Evolutionary conservation across 2,329 filamentous ascomycete genomes (phyloP).

Genomic region (Colletotrichum acutatum): DNA sequence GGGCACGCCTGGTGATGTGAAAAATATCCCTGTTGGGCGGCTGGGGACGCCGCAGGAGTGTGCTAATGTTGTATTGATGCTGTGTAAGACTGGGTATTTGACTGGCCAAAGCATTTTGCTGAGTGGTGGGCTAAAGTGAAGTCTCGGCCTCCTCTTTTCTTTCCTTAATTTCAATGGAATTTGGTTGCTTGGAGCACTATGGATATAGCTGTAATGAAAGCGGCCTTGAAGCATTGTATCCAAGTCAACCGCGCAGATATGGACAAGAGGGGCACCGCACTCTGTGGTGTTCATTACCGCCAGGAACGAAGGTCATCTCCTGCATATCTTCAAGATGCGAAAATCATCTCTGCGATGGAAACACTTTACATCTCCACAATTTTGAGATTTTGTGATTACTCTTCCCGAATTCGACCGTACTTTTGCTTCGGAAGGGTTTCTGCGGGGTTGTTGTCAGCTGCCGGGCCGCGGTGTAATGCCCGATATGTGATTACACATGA

Average conservation of each 20-base stretch:
- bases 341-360: neutral
- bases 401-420: neutral
- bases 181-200: neutral
- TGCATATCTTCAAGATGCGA: neutral
- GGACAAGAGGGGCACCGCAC: no score
- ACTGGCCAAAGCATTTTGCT: constrained; percentile 66
- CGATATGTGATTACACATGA: neutral
- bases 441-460: neutral
- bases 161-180: neutral
- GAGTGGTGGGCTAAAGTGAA: constrained; percentile 62
- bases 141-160: neutral
- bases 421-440: neutral
- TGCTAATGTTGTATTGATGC: constrained; percentile 70
- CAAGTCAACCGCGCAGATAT: no score
- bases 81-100: constrained; percentile 69
- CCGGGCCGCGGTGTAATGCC: neutral
- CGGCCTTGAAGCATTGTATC: neutral
- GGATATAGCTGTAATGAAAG: neutral
- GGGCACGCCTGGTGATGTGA: constrained; percentile 67
- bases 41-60: constrained; percentile 69
- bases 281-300: no score
- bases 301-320: neutral
- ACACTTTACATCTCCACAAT: neutral
- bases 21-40: constrained; percentile 68
- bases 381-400: neutral